Conservation (phyloP, 1,284 basidiomycete genomes). For the Malassezia pachydermatis region DNA sequence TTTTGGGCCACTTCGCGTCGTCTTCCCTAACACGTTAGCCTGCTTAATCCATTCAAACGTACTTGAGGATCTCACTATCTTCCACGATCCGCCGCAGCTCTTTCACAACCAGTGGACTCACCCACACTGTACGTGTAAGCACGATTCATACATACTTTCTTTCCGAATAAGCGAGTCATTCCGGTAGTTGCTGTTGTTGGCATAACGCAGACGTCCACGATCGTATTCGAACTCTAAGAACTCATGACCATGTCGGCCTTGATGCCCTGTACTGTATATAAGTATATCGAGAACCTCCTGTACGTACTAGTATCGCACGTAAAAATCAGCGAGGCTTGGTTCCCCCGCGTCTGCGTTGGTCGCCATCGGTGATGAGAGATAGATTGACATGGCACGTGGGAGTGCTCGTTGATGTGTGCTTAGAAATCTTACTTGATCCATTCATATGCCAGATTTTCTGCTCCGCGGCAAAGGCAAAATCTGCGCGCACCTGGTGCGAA, state of each 20-base stretch:
- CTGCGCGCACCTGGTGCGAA: too few species aligned
- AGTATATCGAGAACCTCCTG: neutral
- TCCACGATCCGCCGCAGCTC: constrained; percentile 92
- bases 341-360: too few species aligned
- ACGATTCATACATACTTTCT: constrained; percentile 61
- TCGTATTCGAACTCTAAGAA: constrained; percentile 98
- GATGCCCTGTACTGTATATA: constrained; percentile 35
- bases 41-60: constrained; percentile 31
- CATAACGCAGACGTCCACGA: constrained; percentile 87
- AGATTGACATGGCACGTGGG: too few species aligned
- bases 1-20: constrained; percentile 94
- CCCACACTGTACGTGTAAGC: constrained; percentile 63
- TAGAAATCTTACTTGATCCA: too few species aligned
- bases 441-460: too few species aligned
- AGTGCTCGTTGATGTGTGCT: too few species aligned
- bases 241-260: constrained; percentile 47
- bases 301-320: constrained; percentile 47
- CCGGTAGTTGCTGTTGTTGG: constrained; percentile 98
- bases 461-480: too few species aligned
- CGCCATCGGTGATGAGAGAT: too few species aligned
- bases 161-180: constrained; percentile 94
- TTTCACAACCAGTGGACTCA: constrained; percentile 77
- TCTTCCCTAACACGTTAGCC: constrained; percentile 64
- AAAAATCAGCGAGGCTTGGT: constrained; percentile 45
- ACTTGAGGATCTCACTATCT: constrained; percentile 90